A percentile compares a stretch with the other conserved stretches of the same genome.
These are phyloP conservation scores for Fraxinus floribunda DNA, from an alignment of 305 asterid species.

Conservation along the genomic window DNA sequence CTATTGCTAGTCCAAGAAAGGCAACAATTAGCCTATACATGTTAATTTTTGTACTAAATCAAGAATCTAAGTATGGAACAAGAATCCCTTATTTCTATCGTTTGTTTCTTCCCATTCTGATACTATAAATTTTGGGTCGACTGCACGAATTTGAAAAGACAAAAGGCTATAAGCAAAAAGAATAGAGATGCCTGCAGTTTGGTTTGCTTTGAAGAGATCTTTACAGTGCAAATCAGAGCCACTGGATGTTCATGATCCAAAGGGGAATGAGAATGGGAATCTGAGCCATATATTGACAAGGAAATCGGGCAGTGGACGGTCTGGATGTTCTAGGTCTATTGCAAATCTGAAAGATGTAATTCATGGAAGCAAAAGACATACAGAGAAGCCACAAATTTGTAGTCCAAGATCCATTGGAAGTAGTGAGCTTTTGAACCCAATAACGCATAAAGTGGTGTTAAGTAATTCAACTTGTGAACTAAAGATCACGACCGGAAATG, in stretches of 20 bases:
- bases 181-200: constrained; percentile 70
- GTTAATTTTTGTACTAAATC: constrained; percentile 24
- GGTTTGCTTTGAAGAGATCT: constrained; percentile 74
- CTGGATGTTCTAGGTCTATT: constrained; percentile 71
- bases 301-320: constrained; percentile 50
- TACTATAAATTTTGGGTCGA: background rate
- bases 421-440: constrained; percentile 82
- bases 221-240: constrained; percentile 68
- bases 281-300: constrained; percentile 50
- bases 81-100: background rate
- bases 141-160: constrained; percentile 6
- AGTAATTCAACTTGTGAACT: constrained; percentile 73
- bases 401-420: constrained; percentile 94
- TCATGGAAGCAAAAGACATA: constrained; percentile 88
- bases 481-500: constrained; percentile 45
- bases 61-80: constrained; percentile 21
- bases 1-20: constrained; percentile 29
- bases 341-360: constrained; percentile 69
- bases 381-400: constrained; percentile 63
- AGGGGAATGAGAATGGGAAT: constrained; percentile 22
- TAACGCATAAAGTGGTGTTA: constrained; percentile 73
- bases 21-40: constrained; percentile 12
- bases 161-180: background rate
- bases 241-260: constrained; percentile 58
- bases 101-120: background rate